Base-by-base conservation (phyloP, 108 stramenopile species). In the Hondaea fermentalgiana region DNA sequence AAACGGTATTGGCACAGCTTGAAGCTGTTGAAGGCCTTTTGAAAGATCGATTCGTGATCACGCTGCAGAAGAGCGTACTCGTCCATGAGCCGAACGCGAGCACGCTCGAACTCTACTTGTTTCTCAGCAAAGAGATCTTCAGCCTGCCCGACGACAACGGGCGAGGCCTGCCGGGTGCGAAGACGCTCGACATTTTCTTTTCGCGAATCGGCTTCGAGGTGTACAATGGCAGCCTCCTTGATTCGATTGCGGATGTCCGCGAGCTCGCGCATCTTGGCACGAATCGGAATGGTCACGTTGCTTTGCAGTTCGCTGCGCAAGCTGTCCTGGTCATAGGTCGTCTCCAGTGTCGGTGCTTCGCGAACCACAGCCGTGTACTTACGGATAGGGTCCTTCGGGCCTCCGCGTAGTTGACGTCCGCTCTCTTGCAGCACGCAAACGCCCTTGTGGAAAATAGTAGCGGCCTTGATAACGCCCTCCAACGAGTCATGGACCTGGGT, bases 341-440 rank as follows among this genome's bases (percentile, higher is more conserved):
- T 28, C 51, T 83, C 76, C 45, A 83, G 76, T 23, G 76, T 83
- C 23, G 76, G 49, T 16, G 76, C 76, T 45, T 83, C 76, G 10
- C 12, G n/a, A 43, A 53, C 51, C 16, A 83, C 76, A 6, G 49
- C 45, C 4, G 45, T 6, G 25, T 47, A 47, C 51, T 83, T 83
- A 3, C 49, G 51, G 4, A 83, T 3, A 10, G 8, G 8, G 25
- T 69, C 64, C 42, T 23, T 23, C 8, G 64, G 64, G 8, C 21
- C 64, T 17, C 64, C 64, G 42, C 64, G 64, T 1, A 69, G 42
- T 3, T 69, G 14, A 17, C 51, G 45, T 14, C 51, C 51, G 76
- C 76, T 23, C 76, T 83, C 76, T 45, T 53, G 51, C 49, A 83
- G 76, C 76, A 83, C 76, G 76, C 76, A 83, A 16, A 53, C 76